These are phyloP conservation scores for Eucalyptus pauciflora DNA, from an alignment of 345 rosid genomes.

Conservation along the genomic window DNA sequence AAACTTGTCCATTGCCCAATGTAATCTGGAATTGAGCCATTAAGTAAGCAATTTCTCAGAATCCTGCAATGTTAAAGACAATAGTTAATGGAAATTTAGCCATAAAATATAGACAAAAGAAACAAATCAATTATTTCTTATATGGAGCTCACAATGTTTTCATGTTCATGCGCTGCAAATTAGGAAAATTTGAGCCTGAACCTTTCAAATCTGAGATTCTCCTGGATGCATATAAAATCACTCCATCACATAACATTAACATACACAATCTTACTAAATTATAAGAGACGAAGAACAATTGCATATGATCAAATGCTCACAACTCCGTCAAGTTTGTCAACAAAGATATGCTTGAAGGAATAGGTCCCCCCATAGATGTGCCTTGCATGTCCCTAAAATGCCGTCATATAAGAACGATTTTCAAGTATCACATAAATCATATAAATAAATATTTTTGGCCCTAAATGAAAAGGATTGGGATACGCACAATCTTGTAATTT, in stretches of 20 bases:
- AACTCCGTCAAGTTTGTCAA: constrained; percentile 31
- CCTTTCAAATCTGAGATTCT: constrained; percentile 69
- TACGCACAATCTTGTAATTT: constrained; percentile 49
- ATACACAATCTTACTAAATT: not conserved
- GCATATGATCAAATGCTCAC: constrained; percentile 23
- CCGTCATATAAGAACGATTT: not conserved
- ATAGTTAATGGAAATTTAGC: not conserved
- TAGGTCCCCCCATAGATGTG: constrained; percentile 82
- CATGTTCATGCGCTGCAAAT: constrained; percentile 10
- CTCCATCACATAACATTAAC: not conserved
- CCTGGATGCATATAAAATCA: constrained; percentile 21
- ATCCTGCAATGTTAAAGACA: constrained; percentile 19
- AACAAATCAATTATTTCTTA: not conserved
- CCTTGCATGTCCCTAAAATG: constrained; percentile 65
- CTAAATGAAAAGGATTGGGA: not conserved
- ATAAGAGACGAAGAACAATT: not conserved
- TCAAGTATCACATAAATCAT: not conserved
- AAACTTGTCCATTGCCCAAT: constrained; percentile 20
- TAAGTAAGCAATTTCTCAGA: constrained; percentile 52
- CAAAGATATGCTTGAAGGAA: constrained; percentile 50
- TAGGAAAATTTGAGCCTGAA: constrained; percentile 39
- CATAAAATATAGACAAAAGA: not conserved
- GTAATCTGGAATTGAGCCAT: constrained; percentile 29
- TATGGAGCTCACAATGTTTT: constrained; percentile 35
- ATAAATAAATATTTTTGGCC: not conserved